Percentiles rank a stretch among this genome's conserved stretches.
Conservation (phyloP, 768 basidiomycete genomes). For the Lentinula raphanica region DNA sequence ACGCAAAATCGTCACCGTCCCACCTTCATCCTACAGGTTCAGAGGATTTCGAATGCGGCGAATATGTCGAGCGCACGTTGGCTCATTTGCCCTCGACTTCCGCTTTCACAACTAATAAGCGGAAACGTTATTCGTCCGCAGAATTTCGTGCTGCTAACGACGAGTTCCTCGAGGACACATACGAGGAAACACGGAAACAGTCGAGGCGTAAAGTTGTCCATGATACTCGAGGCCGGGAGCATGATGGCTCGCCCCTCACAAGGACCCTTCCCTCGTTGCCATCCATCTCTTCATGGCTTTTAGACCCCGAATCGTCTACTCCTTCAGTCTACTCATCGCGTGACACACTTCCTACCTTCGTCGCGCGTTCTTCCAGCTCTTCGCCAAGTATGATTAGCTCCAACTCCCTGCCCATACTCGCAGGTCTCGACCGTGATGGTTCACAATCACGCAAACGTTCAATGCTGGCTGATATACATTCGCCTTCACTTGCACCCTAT, state of each 20-base stretch:
- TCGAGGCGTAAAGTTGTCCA: not conserved
- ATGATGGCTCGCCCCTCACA: constrained; percentile 8
- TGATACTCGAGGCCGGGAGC: constrained; percentile 1
- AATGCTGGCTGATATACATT: not conserved
- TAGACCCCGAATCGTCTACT: constrained; percentile 29
- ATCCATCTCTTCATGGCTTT: constrained; percentile 67
- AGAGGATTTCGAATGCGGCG: constrained; percentile 8
- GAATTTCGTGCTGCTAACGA: not conserved
- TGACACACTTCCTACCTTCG: constrained; percentile 9
- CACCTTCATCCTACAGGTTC: constrained; percentile 16
- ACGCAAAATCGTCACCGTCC: constrained; percentile 18
- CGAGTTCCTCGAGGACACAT: not conserved
- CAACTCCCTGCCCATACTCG: constrained; percentile 7
- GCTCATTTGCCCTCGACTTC: not conserved
- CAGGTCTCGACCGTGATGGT: not conserved
- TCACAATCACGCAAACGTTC: not conserved
- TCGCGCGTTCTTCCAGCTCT: constrained; percentile 25
- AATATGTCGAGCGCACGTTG: constrained; percentile 9
- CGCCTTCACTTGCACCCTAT: constrained; percentile 23
- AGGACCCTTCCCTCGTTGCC: constrained; percentile 36
- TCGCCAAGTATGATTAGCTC: constrained; percentile 5
- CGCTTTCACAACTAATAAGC: not conserved
- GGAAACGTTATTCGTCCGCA: not conserved
- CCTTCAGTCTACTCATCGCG: constrained; percentile 19
- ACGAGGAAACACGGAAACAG: not conserved